Percentiles rank a stretch among this genome's conserved stretches.
These are phyloP conservation scores for Candida silvatica DNA, from an alignment of 805 yeast genomes.

Conservation along the genomic window DNA sequence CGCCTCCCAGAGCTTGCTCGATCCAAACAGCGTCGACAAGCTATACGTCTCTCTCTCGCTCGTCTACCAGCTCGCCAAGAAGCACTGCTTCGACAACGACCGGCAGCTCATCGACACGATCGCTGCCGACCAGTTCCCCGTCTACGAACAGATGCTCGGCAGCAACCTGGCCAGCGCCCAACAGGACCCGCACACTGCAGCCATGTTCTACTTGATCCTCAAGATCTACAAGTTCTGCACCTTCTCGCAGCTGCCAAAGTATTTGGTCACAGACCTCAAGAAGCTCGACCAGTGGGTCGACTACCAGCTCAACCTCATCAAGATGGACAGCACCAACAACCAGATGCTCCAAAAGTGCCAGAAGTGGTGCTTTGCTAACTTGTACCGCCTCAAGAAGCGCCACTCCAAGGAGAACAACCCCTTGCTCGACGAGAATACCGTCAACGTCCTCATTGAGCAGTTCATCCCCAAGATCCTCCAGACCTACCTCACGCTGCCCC, in stretches of 20 bases:
- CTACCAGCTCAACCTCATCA: constrained; percentile 56
- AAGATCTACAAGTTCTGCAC: constrained; percentile 32
- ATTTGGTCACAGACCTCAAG: constrained; percentile 32
- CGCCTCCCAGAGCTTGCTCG: constrained; percentile 35
- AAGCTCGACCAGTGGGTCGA: constrained; percentile 56
- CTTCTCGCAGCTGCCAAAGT: constrained; percentile 3
- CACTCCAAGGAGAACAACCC: constrained; percentile 30
- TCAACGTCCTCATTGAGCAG: constrained; percentile 33
- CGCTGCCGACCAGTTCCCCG: constrained; percentile 52
- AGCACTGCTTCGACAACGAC: constrained; percentile 56
- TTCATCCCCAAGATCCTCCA: constrained; percentile 66
- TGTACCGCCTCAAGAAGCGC: constrained; percentile 57
- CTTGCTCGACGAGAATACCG: constrained; percentile 14
- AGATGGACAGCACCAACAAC: constrained; percentile 34
- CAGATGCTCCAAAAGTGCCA: constrained; percentile 41
- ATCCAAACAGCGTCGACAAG: constrained; percentile 31
- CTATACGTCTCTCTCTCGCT: constrained; percentile 63
- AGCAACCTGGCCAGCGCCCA: constrained; percentile 1
- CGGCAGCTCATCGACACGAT: constrained; percentile 47
- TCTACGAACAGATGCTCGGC: constrained; percentile 11
- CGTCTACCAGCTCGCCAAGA: constrained; percentile 59
- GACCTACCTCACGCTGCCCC: constrained; percentile 49
- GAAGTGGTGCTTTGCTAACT: constrained; percentile 81
- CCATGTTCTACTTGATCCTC: constrained; percentile 42
- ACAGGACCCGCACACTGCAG: constrained; percentile 1